Base-by-base conservation (phyloP, 129 eudicot genomes). In the Chrysanthemum seticuspe region DNA sequence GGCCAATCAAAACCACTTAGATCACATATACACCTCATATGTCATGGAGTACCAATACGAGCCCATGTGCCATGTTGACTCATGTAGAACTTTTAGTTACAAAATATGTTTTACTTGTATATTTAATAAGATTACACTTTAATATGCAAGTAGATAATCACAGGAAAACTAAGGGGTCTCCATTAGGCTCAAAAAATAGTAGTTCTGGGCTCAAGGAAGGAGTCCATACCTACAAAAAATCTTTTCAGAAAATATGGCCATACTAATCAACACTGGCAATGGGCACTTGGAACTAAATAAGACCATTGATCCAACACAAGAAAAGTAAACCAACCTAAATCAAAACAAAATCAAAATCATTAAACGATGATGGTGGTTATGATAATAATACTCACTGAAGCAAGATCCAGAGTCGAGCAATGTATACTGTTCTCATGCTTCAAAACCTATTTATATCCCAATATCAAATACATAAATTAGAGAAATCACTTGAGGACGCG, bases 361-460 rank as follows among this genome's bases (percentile, higher is more conserved):
- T 48, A 27, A 67, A 44, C 27, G 9, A 48, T n/a, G 49, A 45
- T 53, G 71, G 12, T 25, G 36, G 23, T 44, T 19, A 67, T 47
- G 75, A 27, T 4, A 16, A 57, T 15, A 29, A 75, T 79, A 83
- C 97, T 90, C 77, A 94, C 97, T 51, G 97, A 94, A 64, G 99
- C 93, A 69, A 94, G 96, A 81, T 94, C 97, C 74, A 91, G 79
- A 57, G 91, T 88, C 52, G 99, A 94, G 83, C 93, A 94, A 76
- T 90, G 97, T 47, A 90, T 65, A 79, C 86, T 94, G 89, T 94
- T 94, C 61, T 97, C 99, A 79, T 88, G 97, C 78, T 88, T 90
- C 68, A 80, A 55, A 71, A 94, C 99, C 98, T 93, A 80, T 64
- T 44, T 19, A 59, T 56, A 21, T n/a, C 12, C 31, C 70, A 65